Conservation (phyloP, 2,329 filamentous ascomycete genomes). For the Botrytis aclada region DNA sequence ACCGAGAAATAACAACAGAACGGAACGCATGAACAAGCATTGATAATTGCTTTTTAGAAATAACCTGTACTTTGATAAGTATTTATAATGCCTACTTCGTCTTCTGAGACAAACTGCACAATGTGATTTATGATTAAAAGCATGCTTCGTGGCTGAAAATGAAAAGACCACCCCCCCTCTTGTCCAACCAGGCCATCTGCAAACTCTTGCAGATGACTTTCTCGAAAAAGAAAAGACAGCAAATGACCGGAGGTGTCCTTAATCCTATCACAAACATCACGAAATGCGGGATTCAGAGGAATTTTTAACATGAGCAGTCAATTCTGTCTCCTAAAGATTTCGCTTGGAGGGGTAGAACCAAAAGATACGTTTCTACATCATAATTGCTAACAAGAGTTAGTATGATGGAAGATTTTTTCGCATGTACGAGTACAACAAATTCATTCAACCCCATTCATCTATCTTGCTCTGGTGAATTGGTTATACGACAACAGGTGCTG, state of each 20-base stretch:
- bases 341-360: neutral
- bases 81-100: constrained; percentile 2
- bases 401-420: neutral
- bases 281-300: neutral
- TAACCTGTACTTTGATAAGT: neutral
- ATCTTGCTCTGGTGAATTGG: neutral
- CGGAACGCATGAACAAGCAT: constrained; percentile 2
- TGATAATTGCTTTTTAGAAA: neutral
- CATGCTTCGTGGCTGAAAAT: constrained; percentile 13
- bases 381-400: neutral
- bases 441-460: neutral
- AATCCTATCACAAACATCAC: constrained; percentile 11
- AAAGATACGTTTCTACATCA: neutral
- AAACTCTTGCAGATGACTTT: constrained; percentile 18
- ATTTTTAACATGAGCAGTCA: constrained; percentile 3
- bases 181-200: neutral
- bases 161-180: neutral
- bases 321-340: neutral
- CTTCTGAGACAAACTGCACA: neutral
- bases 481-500: constrained; percentile 19
- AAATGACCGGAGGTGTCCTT: neutral
- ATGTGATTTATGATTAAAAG: constrained; percentile 17
- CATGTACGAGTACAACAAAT: neutral
- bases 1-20: neutral
- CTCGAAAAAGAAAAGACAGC: neutral